Conservation (phyloP, 2,329 filamentous ascomycete species). For the Pyricularia pennisetigena region DNA sequence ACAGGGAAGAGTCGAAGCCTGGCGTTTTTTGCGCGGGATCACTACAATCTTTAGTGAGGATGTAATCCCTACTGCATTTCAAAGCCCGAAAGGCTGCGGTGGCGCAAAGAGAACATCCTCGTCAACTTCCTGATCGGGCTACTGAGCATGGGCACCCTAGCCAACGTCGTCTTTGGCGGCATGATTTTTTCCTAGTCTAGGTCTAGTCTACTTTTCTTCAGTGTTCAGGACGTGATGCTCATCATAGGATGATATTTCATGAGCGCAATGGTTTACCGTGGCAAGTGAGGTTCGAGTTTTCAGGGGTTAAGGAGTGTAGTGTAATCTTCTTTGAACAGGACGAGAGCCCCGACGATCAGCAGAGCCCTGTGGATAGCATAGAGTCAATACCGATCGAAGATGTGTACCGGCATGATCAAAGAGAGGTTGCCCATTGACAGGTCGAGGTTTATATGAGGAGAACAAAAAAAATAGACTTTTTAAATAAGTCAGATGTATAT, state of each 20-base stretch:
- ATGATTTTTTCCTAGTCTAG: not conserved
- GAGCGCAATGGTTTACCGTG: not conserved
- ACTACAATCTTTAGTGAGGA: not conserved
- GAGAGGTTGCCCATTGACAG: not conserved
- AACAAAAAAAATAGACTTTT: not conserved
- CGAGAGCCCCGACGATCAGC: not conserved
- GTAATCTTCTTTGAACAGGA: not conserved
- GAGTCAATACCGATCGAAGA: not conserved
- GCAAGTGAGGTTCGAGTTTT: not conserved
- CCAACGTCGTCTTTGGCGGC: not conserved
- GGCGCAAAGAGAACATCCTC: not conserved
- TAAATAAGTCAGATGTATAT: not conserved
- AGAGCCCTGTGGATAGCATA: not conserved
- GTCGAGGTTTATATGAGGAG: not conserved
- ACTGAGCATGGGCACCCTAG: not conserved
- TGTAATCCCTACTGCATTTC: not conserved
- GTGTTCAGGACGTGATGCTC: not conserved
- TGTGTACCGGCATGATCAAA: not conserved
- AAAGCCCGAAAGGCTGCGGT: not conserved
- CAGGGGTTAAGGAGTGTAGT: not conserved
- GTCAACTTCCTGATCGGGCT: not conserved
- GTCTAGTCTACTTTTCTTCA: not conserved
- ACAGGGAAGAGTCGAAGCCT: not conserved
- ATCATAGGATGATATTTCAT: not conserved
- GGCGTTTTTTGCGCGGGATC: not conserved